Percentiles rank a stretch among this genome's conserved stretches.
Conservation (phyloP, 495 filamentous ascomycete genomes). For the Lentithecium fluviatile region DNA sequence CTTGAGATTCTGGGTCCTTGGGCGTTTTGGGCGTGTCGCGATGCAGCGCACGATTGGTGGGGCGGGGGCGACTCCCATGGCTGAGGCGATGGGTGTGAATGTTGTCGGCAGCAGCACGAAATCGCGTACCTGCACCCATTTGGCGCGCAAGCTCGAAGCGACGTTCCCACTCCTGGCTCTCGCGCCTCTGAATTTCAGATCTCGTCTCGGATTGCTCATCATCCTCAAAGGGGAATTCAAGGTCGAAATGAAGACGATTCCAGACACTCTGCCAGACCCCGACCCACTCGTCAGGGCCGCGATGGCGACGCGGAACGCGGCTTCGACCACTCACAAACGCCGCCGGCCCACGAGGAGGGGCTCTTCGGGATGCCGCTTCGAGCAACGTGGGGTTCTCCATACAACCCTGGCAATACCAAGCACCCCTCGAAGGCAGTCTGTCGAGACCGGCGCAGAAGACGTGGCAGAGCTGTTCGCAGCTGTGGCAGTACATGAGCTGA, state of each 20-base stretch:
- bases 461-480: constrained; percentile 81
- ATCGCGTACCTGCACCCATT: constrained; percentile 63
- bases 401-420: constrained; percentile 87
- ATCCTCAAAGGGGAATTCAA: constrained; percentile 87
- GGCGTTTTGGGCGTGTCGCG: constrained; percentile 44
- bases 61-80: constrained; percentile 2
- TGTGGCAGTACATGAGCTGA: constrained; percentile 79
- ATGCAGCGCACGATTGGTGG: constrained; percentile 13
- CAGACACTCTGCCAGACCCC: constrained; percentile 67
- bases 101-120: constrained; percentile 55
- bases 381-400: constrained; percentile 48
- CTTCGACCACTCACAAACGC: constrained; percentile 35
- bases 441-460: constrained; percentile 82
- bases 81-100: background rate
- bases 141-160: constrained; percentile 75
- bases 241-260: constrained; percentile 69
- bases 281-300: constrained; percentile 53
- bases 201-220: constrained; percentile 62
- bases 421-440: constrained; percentile 59
- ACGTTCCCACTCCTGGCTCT: constrained; percentile 73
- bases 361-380: constrained; percentile 24
- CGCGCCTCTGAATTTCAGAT: constrained; percentile 56
- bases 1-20: constrained; percentile 65
- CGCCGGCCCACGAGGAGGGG: constrained; percentile 42
- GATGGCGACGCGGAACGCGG: constrained; percentile 48